phyloP scores from a whole-genome alignment of 176 grass and related monocot species.

The Thinopyrum elongatum region DNA sequence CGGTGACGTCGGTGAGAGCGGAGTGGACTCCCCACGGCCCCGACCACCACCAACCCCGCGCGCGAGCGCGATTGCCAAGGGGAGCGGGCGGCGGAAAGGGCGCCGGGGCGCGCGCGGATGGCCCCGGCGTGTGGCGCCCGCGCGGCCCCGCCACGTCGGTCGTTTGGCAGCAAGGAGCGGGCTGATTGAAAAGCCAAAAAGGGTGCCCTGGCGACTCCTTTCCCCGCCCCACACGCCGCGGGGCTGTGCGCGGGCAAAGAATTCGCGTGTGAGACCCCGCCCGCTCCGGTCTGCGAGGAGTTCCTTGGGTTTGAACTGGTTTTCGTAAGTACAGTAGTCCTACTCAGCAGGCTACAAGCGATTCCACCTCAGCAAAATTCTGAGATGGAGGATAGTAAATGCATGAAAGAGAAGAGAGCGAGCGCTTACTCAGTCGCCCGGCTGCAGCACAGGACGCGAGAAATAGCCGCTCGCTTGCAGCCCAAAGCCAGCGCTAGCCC shows the following conservation, averaged over 20 bases:
- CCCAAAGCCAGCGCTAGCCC: too few species aligned
- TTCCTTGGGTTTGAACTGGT: background rate
- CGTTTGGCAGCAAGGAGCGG: background rate
- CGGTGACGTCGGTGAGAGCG: background rate
- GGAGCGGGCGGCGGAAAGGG: background rate
- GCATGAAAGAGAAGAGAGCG: too few species aligned
- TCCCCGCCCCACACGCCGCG: background rate
- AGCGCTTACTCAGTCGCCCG: too few species aligned
- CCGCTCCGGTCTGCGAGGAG: too few species aligned
- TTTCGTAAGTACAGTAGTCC: too few species aligned
- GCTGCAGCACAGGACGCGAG: too few species aligned
- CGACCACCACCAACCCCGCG: slow-evolving; percentile 25
- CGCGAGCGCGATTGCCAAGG: background rate
- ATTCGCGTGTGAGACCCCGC: background rate
- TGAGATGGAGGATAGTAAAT: too few species aligned
- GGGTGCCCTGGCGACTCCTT: background rate
- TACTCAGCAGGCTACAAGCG: too few species aligned
- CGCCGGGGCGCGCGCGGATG: background rate
- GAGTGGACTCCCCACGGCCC: background rate
- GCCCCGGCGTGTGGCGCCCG: background rate
- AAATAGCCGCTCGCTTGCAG: too few species aligned
- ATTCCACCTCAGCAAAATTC: too few species aligned
- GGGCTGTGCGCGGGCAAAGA: background rate
- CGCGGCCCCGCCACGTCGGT: background rate
- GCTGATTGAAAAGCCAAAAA: background rate